Percentiles rank a stretch among this genome's conserved stretches.
Evolutionary conservation across 192 early-diverging fungal species (phyloP).

Genomic region (Lobosporangium transversale): DNA sequence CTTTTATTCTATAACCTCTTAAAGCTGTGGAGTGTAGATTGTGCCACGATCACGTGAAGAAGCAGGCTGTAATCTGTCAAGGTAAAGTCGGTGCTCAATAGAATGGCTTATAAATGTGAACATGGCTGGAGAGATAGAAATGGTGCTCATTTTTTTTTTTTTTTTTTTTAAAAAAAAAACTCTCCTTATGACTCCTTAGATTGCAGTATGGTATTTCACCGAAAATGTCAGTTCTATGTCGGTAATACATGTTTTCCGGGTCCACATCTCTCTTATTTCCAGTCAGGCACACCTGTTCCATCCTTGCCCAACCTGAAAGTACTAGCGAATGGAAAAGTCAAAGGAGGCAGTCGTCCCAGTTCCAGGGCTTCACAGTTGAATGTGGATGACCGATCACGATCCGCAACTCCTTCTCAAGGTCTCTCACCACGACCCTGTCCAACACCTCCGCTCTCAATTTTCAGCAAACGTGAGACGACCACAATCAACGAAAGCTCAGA

Average conservation of each 20-base stretch:
- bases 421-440: conserved; percentile 12
- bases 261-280: conserved; percentile 41
- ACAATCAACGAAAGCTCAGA: conserved; percentile 18
- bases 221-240: conserved; percentile 38
- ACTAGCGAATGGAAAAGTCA: conserved; percentile 13
- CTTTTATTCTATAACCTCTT: background rate
- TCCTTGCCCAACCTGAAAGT: conserved; percentile 37
- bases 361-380: conserved; percentile 35
- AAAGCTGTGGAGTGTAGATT: conserved; percentile 62
- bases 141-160: no score
- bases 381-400: conserved; percentile 29
- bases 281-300: conserved; percentile 21
- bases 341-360: conserved; percentile 26
- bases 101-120: no score
- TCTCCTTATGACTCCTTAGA: no score
- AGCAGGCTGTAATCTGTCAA: conserved; percentile 66
- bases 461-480: conserved; percentile 21
- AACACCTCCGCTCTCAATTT: conserved; percentile 23
- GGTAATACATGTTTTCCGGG: conserved; percentile 50
- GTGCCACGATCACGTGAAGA: conserved; percentile 57
- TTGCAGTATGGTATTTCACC: conserved; percentile 48
- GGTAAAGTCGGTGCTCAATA: no score
- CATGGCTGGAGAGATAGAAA: no score
- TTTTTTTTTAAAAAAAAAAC: no score
- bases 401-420: conserved; percentile 36